Evolutionary conservation across 176 grass and related monocot genomes (phyloP), one percentile per base, ranked within the genome.

Genomic region (Musa troglodytarum): DNA sequence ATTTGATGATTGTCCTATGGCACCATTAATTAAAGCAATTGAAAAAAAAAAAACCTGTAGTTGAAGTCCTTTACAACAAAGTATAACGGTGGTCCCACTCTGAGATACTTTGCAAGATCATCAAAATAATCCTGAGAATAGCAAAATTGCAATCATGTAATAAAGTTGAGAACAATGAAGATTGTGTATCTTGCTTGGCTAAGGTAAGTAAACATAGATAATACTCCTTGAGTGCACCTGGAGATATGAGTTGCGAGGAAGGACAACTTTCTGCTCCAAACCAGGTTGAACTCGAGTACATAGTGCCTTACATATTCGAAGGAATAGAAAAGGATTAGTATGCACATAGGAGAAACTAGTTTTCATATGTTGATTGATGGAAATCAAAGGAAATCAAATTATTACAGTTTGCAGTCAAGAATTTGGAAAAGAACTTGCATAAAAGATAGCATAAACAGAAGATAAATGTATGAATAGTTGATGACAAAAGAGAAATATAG

Each of bases 41-140:
- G 29, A 11, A 10, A 68, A 43, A 66, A 14, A 9, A 28, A 25
- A 26, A 84, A 92, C 95, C 95, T 99, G 88, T 91, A 99, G 81
- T 94, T 99, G 84, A 94, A 99, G 72, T 94, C 82, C 81, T 94
- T 99, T 24, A 99, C 78, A 65, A 99, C 90, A 87, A 99, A 99
- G 81, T 99, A 99, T 75, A 99, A 68, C 57, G 95, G 95, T 50
- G 95, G 90, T 75, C 95, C 95, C 59, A 99, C 86, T 93, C 87
- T 91, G 76, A 99, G 81, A 73, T 99, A 99, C 24, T 87, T 94
- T 66, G 80, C 84, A 78, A 99, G 88, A 81, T 94, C 86, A 57
- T 83, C 82, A 82, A 94, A 99, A 81, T 99, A 99, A 87, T 69
- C 78, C 95, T 97, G 84, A 22, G 81, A 65, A 68, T 76, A 72